A percentile compares a stretch with the other conserved stretches of the same genome.
These are phyloP conservation scores for Solanum chacoense DNA, from an alignment of 305 asterid genomes.

Conservation along the genomic window DNA sequence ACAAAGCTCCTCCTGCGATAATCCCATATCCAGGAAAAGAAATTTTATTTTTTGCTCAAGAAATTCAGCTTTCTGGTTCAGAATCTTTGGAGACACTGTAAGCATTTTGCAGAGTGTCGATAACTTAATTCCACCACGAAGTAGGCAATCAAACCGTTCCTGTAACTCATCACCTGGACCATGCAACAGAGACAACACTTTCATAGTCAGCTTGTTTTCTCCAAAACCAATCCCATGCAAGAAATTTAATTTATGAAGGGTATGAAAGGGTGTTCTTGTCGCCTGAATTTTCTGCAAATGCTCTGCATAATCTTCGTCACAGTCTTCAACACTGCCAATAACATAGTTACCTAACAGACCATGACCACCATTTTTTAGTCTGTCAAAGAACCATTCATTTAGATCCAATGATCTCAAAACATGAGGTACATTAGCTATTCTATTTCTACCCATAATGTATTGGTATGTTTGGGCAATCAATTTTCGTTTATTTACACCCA, in stretches of 20 bases:
- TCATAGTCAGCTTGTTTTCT: slow-evolving; percentile 38
- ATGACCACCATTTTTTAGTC: slow-evolving; percentile 35
- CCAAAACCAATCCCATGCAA: slow-evolving; percentile 53
- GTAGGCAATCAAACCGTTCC: slow-evolving; percentile 44
- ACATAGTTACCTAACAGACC: slow-evolving; percentile 22
- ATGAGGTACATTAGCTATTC: slow-evolving; percentile 37
- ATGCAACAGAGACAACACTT: slow-evolving; percentile 27
- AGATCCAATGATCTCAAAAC: slow-evolving; percentile 45
- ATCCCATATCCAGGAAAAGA: slow-evolving; percentile 42
- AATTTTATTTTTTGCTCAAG: slow-evolving; percentile 38
- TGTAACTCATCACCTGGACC: slow-evolving; percentile 32
- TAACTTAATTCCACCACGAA: slow-evolving; percentile 33
- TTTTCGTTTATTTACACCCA: slow-evolving; percentile 16
- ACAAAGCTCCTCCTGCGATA: slow-evolving; percentile 36
- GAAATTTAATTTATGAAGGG: slow-evolving; percentile 30
- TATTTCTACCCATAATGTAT: slow-evolving; percentile 55
- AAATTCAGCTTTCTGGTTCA: slow-evolving; percentile 34
- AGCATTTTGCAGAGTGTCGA: slow-evolving; percentile 43
- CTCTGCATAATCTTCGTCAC: slow-evolving; percentile 29
- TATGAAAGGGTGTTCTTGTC: slow-evolving; percentile 21
- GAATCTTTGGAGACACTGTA: slow-evolving; percentile 24
- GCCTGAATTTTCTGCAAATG: slow-evolving; percentile 20
- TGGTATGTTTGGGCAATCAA: slow-evolving; percentile 34
- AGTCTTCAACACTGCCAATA: slow-evolving; percentile 16
- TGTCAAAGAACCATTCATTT: slow-evolving; percentile 49